Percentiles rank a stretch among this genome's conserved stretches.
Conservation (phyloP, 768 basidiomycete species). For the Mrakia gelida region DNA sequence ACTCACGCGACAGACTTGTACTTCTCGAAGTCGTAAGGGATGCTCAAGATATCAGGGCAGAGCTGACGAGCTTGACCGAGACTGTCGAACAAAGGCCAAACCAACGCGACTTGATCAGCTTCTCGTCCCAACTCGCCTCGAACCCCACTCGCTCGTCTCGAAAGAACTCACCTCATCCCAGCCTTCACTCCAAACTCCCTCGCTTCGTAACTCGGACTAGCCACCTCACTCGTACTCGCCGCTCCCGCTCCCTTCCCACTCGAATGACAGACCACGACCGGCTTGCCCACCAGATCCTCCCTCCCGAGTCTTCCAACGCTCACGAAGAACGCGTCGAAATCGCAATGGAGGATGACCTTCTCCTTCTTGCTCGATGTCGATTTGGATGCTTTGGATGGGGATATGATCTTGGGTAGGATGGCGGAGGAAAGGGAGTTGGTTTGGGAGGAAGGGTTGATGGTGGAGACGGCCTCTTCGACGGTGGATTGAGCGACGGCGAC, state of each 20-base stretch:
- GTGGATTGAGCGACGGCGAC: conserved; percentile 74
- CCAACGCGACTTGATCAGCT: not conserved
- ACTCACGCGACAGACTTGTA: conserved; percentile 49
- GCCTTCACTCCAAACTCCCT: conserved; percentile 80
- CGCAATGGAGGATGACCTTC: conserved; percentile 76
- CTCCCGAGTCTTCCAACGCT: conserved; percentile 77
- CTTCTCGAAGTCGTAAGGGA: conserved; percentile 87
- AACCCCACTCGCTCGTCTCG: not conserved
- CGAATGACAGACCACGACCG: conserved; percentile 93
- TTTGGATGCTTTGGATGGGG: conserved; percentile 24
- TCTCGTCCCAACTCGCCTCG: not conserved
- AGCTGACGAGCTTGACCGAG: conserved; percentile 72
- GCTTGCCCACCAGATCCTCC: conserved; percentile 77
- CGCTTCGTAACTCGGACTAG: conserved; percentile 91
- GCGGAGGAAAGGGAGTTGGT: conserved; percentile 37
- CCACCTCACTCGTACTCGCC: conserved; percentile 88
- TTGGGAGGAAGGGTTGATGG: conserved; percentile 34
- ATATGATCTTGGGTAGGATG: conserved; percentile 37
- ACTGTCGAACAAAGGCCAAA: conserved; percentile 46
- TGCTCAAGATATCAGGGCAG: conserved; percentile 66
- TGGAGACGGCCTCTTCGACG: conserved; percentile 39
- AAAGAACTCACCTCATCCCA: conserved; percentile 75
- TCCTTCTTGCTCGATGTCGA: conserved; percentile 48
- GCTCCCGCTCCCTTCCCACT: conserved; percentile 57
- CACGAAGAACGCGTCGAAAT: conserved; percentile 97